Evolutionary conservation across 306 rosid species (phyloP).

Genomic region (Acmispon strigosus): DNA sequence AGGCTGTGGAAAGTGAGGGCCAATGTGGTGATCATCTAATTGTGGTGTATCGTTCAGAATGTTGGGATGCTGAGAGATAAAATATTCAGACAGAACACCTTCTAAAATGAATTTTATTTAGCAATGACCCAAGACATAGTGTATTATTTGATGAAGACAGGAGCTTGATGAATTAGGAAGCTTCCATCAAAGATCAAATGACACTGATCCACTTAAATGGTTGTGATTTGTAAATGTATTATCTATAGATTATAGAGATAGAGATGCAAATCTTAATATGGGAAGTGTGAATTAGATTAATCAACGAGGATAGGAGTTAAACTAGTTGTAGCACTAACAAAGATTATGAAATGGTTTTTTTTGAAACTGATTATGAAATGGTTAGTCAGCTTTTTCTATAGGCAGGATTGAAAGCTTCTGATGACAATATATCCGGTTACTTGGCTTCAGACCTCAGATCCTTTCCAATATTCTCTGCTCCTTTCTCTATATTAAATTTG

Average conservation of each 20-base stretch:
- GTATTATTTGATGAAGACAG: not conserved
- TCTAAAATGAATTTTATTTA: not conserved
- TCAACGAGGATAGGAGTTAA: not conserved
- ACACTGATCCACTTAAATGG: not conserved
- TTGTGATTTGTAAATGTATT: not conserved
- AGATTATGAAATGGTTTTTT: not conserved
- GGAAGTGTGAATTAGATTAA: not conserved
- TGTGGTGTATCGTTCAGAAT: not conserved
- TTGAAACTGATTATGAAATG: not conserved
- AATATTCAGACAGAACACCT: not conserved
- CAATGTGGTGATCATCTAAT: not conserved
- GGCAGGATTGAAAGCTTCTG: not conserved
- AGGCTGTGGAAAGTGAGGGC: not conserved
- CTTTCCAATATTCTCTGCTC: not conserved
- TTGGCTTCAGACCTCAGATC: not conserved
- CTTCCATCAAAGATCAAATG: not conserved
- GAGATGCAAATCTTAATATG: not conserved
- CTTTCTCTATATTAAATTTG: not conserved
- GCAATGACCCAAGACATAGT: not conserved
- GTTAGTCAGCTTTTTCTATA: not conserved
- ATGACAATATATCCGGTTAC: not conserved
- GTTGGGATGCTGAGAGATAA: not conserved
- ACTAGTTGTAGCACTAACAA: not conserved
- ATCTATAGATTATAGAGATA: not conserved
- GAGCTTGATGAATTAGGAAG: not conserved